Conservation (phyloP, 805 yeast genomes). For the Ogataea pini region DNA sequence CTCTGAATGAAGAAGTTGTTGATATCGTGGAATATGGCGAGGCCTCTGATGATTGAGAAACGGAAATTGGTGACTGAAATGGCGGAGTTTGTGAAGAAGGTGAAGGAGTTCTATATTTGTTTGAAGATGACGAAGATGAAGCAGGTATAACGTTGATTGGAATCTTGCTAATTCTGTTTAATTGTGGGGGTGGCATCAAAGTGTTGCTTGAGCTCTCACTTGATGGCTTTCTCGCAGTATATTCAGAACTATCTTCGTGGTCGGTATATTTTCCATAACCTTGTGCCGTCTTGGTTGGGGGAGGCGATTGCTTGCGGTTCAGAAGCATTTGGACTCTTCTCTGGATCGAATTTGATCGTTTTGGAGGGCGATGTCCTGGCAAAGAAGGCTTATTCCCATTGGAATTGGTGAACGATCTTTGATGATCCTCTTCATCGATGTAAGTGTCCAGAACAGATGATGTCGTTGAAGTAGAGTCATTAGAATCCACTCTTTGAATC, state of each 20-base stretch:
- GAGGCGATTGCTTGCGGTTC: constrained; percentile 44
- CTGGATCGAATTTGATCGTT: constrained; percentile 46
- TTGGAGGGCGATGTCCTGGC: constrained; percentile 30
- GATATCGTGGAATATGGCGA: constrained; percentile 16
- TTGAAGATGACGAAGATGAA: constrained; percentile 15
- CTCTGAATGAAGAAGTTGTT: constrained; percentile 12
- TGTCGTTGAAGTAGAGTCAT: constrained; percentile 12
- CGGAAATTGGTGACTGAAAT: constrained; percentile 16
- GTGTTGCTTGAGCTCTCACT: neutral
- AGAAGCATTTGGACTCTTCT: constrained; percentile 54
- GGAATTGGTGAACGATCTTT: neutral
- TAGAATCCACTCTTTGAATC: constrained; percentile 12
- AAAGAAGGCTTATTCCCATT: constrained; percentile 16
- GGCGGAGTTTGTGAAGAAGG: constrained; percentile 29
- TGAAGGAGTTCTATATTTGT: constrained; percentile 16
- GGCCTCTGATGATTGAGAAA: constrained; percentile 10
- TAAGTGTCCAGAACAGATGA: constrained; percentile 17
- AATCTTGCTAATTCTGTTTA: constrained; percentile 23
- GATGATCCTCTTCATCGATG: constrained; percentile 14
- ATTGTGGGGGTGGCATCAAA: constrained; percentile 22
- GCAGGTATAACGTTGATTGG: constrained; percentile 17
- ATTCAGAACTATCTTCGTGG: constrained; percentile 4
- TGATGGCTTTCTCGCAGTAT: neutral
- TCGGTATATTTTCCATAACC: constrained; percentile 83
- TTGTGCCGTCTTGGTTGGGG: constrained; percentile 60